Conservation (phyloP, 805 yeast species). For the Saccharomycopsis selenospora region DNA sequence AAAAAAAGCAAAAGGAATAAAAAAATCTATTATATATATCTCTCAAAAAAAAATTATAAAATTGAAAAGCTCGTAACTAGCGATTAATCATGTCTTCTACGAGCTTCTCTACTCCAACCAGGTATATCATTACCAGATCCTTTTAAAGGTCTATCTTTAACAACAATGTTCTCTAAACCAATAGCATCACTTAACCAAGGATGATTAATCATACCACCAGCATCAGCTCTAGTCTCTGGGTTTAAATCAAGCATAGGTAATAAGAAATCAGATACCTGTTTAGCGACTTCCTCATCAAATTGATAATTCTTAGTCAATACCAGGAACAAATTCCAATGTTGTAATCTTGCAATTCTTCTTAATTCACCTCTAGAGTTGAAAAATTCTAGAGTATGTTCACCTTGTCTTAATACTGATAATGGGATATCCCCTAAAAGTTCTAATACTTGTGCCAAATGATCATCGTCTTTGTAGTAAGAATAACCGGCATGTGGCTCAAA, state of each 20-base stretch:
- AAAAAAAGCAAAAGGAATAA: no score
- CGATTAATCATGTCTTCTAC: neutral
- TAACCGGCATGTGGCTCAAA: constrained; percentile 53
- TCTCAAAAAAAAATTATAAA: no score
- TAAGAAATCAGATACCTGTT: constrained; percentile 66
- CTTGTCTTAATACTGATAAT: constrained; percentile 44
- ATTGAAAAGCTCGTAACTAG: no score
- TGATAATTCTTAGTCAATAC: constrained; percentile 85
- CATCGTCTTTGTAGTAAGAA: constrained; percentile 46
- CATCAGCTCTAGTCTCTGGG: constrained; percentile 84
- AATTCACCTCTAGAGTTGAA: constrained; percentile 65
- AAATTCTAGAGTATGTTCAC: constrained; percentile 53
- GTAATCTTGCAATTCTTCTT: constrained; percentile 70
- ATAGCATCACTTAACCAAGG: constrained; percentile 73
- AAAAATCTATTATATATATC: no score
- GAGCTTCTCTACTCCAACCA: constrained; percentile 79
- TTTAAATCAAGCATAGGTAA: constrained; percentile 75
- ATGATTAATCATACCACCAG: constrained; percentile 90
- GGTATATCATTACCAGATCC: constrained; percentile 81
- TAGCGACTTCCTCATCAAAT: constrained; percentile 58
- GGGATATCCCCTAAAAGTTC: constrained; percentile 40
- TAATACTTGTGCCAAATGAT: constrained; percentile 55
- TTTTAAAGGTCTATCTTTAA: constrained; percentile 64
- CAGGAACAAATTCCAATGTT: constrained; percentile 81
- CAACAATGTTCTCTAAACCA: constrained; percentile 60